Base-by-base conservation (phyloP, 2,329 filamentous ascomycete species). In the Aspergillus sp. region DNA sequence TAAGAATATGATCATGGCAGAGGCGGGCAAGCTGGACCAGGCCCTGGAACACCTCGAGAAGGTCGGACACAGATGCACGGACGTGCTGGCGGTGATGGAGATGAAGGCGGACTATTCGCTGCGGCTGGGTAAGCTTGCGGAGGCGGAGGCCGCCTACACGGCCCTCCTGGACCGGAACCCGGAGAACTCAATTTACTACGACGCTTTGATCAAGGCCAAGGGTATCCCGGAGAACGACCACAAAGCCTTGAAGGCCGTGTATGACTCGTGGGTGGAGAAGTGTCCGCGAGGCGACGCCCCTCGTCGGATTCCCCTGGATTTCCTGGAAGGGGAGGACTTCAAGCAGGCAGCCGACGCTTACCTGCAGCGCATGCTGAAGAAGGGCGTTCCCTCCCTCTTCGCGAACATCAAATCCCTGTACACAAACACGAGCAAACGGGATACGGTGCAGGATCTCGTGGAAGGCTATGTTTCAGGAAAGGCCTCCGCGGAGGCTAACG, bases 381-480 rank as follows among this genome's bases (percentile, higher is more conserved):
- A 93, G 74, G 94, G 93, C 10, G 89, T 97, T 3, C 93, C 94
- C 1, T 99, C 94, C 2, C 92, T 93, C 3, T 99, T 99, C 73
- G 91, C 91, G 32, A 99, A 97, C 72, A 81, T 99, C 55, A 99
- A 99, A 77, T 86, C 95, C 60, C 81, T 99, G 19, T 99, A 97
- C 76, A 80, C 80, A 13, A 87, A 96, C 69, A 61, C 81, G 1
- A 81, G 76, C 61, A 99, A 99, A 78, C 89, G 87, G 68, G 80
- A 87, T n/a, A 82, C 80, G 0, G 82, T 99, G 38, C 84, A 88
- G 58, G 79, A 85, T 34, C 72, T 97, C 38, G 91, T 89, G 2
- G 84, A 94, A 63, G 84, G 88, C 48, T 97, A 97, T 65, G 79
- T 89, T 11, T 76, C 85, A 17, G 83, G 83, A 31, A 80, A 78